Evolutionary conservation across 1,139 yeast genomes (phyloP).

Genomic region (Meyerozyma guilliermondii): DNA sequence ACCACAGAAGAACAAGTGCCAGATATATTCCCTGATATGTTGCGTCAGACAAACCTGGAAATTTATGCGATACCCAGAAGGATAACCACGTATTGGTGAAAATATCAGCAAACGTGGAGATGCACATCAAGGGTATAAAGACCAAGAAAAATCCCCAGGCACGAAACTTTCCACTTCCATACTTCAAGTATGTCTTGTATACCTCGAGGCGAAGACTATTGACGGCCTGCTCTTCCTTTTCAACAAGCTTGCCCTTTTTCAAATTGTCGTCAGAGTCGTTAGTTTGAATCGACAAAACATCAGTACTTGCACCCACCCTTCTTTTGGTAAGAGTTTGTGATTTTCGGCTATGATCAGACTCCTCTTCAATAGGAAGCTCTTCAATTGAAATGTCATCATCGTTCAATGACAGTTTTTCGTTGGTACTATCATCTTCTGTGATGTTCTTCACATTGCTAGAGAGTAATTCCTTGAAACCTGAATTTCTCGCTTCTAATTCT

Average conservation of each 20-base stretch:
- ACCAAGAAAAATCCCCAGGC: conserved; percentile 9
- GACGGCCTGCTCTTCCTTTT: conserved; percentile 28
- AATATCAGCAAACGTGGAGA: conserved; percentile 7
- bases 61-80: conserved; percentile 11
- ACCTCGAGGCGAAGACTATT: conserved; percentile 17
- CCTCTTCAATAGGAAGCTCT: conserved; percentile 8
- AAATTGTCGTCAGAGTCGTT: conserved; percentile 4
- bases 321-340: conserved; percentile 11
- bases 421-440: conserved; percentile 12
- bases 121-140: conserved; percentile 1
- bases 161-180: conserved; percentile 28
- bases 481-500: conserved; percentile 29
- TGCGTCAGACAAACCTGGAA: conserved; percentile 6
- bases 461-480: conserved; percentile 22
- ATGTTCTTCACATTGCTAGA: conserved; percentile 21
- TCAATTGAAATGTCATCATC: conserved; percentile 9
- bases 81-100: conserved; percentile 13
- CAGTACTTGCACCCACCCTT: conserved; percentile 16
- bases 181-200: conserved; percentile 27
- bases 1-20: conserved; percentile 33
- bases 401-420: conserved; percentile 9
- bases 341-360: conserved; percentile 16
- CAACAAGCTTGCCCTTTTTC: conserved; percentile 20
- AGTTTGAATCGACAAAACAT: conserved; percentile 6
- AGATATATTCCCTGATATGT: conserved; percentile 27